Conservation (phyloP, 257 asterid species). For the Solanum infundibuliforme region DNA sequence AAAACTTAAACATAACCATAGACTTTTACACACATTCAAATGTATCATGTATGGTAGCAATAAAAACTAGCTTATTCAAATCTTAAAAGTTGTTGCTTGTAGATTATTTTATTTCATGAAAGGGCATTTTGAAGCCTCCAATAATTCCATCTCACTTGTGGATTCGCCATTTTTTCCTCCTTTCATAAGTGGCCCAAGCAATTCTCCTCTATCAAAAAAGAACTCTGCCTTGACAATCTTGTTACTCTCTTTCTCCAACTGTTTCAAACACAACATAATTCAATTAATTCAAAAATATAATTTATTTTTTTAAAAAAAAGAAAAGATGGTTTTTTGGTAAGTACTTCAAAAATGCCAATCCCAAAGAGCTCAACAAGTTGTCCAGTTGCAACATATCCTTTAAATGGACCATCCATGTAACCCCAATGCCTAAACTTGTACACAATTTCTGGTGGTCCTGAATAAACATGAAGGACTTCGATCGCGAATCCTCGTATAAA, state of each 20-base stretch:
- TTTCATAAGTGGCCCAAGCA: constrained; percentile 42
- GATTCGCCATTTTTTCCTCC: constrained; percentile 16
- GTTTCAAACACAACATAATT: background rate
- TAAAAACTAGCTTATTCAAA: background rate
- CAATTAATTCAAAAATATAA: background rate
- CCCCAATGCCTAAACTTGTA: constrained; percentile 88
- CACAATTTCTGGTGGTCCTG: constrained; percentile 59
- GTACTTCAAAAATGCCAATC: constrained; percentile 39
- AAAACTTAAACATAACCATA: background rate
- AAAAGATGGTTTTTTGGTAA: background rate
- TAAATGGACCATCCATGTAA: constrained; percentile 55
- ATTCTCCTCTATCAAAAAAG: constrained; percentile 47
- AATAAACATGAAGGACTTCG: constrained; percentile 53
- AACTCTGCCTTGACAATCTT: constrained; percentile 48
- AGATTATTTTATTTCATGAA: constrained; percentile 11
- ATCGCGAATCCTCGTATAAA: constrained; percentile 62
- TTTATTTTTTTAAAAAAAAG: background rate
- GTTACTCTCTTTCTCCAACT: constrained; percentile 39
- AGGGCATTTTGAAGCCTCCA: constrained; percentile 32
- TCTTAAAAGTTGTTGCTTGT: background rate
- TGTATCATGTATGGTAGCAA: background rate
- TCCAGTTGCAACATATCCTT: constrained; percentile 52
- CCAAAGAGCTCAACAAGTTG: constrained; percentile 50
- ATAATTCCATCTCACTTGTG: background rate
- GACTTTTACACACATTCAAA: background rate